phyloP scores from a whole-genome alignment of 2,329 filamentous ascomycete genomes.

The Coleophoma cylindrospora region DNA sequence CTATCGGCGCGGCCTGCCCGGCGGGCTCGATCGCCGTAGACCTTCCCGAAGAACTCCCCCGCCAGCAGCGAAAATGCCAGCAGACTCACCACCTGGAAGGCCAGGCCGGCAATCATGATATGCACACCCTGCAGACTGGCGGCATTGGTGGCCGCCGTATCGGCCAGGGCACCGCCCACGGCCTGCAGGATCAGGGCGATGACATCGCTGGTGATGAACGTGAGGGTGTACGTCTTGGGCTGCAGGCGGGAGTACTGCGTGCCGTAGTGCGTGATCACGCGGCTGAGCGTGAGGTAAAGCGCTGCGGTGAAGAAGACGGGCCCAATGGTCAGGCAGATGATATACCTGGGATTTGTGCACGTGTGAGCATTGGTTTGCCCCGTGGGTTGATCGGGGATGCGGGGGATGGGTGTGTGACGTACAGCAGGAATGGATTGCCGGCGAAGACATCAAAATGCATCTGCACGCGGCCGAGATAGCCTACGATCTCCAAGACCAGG shows the following conservation, averaged over 20 bases:
- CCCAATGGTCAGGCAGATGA: constrained; percentile 42
- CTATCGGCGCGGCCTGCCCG: too few species aligned
- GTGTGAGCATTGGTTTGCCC: neutral
- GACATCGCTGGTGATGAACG: constrained; percentile 41
- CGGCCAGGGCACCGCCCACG: constrained; percentile 50
- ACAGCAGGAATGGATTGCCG: constrained; percentile 16
- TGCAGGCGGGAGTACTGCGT: constrained; percentile 36
- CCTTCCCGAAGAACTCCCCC: constrained; percentile 10
- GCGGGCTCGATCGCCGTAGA: neutral
- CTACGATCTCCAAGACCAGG: constrained; percentile 46
- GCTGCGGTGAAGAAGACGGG: constrained; percentile 50
- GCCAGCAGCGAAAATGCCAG: constrained; percentile 18
- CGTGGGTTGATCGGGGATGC: neutral
- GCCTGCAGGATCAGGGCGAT: constrained; percentile 53
- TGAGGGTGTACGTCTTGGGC: constrained; percentile 45
- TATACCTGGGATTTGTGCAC: constrained; percentile 35
- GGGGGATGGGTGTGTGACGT: neutral
- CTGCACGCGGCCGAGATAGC: constrained; percentile 43
- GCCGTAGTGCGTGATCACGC: constrained; percentile 49
- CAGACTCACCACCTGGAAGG: constrained; percentile 30
- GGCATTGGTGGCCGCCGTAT: constrained; percentile 31
- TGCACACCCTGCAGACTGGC: constrained; percentile 17
- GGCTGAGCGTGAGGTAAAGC: constrained; percentile 53
- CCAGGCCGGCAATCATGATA: constrained; percentile 33
- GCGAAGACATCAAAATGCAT: constrained; percentile 17